Percentiles rank a stretch among this genome's conserved stretches.
These are phyloP conservation scores for Saturnispora halmiae DNA, from an alignment of 805 yeast genomes.

Conservation along the genomic window DNA sequence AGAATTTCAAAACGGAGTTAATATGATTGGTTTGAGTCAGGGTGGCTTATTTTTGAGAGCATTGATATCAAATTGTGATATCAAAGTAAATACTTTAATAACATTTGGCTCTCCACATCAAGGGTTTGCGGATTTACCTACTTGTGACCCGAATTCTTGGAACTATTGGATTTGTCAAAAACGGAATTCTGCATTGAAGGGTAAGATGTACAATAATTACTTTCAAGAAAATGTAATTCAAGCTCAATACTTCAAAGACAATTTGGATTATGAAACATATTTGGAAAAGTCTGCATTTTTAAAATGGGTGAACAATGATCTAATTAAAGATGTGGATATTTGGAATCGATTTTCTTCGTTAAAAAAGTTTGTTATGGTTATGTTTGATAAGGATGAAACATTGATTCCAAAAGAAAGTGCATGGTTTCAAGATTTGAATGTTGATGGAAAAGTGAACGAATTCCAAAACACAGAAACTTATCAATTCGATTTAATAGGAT, in stretches of 20 bases:
- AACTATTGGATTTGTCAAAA: constrained; percentile 45
- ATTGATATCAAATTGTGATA: constrained; percentile 49
- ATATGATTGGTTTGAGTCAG: constrained; percentile 73
- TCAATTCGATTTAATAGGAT: constrained; percentile 50
- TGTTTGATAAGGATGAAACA: constrained; percentile 55
- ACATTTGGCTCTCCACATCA: constrained; percentile 80
- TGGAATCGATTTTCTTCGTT: constrained; percentile 34
- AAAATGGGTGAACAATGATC: constrained; percentile 62
- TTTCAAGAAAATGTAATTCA: constrained; percentile 53
- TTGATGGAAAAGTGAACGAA: constrained; percentile 33
- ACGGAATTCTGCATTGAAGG: constrained; percentile 44
- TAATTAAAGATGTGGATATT: constrained; percentile 29
- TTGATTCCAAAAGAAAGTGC: constrained; percentile 67
- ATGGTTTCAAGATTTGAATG: constrained; percentile 50
- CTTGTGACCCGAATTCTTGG: constrained; percentile 39
- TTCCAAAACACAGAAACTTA: constrained; percentile 44
- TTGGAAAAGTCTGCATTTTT: constrained; percentile 48
- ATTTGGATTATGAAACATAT: constrained; percentile 41
- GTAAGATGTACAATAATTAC: constrained; percentile 49
- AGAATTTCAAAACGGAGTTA: constrained; percentile 39
- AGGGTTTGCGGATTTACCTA: constrained; percentile 63
- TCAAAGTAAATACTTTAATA: constrained; percentile 41
- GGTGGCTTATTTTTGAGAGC: constrained; percentile 77
- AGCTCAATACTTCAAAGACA: constrained; percentile 70
- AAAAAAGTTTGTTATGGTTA: constrained; percentile 48